A percentile compares a stretch with the other conserved stretches of the same genome.
Conservation (phyloP, 176 grass and related monocot genomes). For the Carex kokanica region DNA sequence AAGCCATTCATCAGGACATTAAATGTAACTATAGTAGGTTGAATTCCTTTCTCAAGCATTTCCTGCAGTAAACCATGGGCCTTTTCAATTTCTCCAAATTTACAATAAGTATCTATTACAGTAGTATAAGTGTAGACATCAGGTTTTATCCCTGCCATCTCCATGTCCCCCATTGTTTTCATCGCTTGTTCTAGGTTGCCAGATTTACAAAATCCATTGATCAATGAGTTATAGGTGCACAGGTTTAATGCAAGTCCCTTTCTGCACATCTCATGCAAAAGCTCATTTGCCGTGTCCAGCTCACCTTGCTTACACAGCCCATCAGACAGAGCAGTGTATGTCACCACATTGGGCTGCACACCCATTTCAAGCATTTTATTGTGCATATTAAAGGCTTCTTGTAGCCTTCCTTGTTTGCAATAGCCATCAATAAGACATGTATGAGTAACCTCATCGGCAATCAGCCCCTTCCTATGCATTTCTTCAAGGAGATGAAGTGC, state of each 20-base stretch:
- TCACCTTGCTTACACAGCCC: slow-evolving; percentile 90
- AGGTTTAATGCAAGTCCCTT: slow-evolving; percentile 75
- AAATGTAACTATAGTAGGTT: slow-evolving; percentile 80
- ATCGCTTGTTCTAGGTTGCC: slow-evolving; percentile 77
- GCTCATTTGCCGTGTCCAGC: slow-evolving; percentile 68
- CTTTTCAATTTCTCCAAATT: slow-evolving; percentile 59
- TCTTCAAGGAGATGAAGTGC: slow-evolving; percentile 58
- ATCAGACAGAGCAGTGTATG: slow-evolving; percentile 81
- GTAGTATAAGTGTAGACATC: slow-evolving; percentile 94
- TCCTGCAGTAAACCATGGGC: slow-evolving; percentile 67
- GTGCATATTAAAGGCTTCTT: slow-evolving; percentile 65
- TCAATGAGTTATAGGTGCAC: slow-evolving; percentile 82
- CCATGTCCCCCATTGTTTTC: slow-evolving; percentile 81
- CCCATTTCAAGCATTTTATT: slow-evolving; percentile 63
- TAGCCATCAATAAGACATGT: slow-evolving; percentile 81
- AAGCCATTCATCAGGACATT: slow-evolving; percentile 97
- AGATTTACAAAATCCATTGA: slow-evolving; percentile 90
- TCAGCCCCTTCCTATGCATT: slow-evolving; percentile 57
- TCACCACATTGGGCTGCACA: slow-evolving; percentile 77
- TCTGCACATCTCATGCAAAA: slow-evolving; percentile 74
- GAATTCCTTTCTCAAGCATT: slow-evolving; percentile 91
- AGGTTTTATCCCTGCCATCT: slow-evolving; percentile 45
- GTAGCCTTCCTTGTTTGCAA: slow-evolving; percentile 73
- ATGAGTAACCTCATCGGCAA: slow-evolving; percentile 63
- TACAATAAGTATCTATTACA: slow-evolving; percentile 79